phyloP scores from a whole-genome alignment of 768 basidiomycete genomes.

The Postia placenta region DNA sequence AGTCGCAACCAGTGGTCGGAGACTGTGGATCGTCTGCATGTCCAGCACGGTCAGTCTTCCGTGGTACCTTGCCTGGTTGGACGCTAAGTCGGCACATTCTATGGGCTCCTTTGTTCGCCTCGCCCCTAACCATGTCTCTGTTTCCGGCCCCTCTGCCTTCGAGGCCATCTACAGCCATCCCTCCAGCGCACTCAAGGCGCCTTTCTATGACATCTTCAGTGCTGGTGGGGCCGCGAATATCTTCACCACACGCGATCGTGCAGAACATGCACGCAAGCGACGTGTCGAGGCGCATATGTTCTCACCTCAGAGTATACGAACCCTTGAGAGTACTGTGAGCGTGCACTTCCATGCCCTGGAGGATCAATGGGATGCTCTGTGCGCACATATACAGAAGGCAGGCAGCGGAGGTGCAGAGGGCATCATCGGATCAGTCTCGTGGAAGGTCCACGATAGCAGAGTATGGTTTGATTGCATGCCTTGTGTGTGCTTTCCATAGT shows the following conservation, averaged over 20 bases:
- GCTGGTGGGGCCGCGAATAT: slow-evolving; percentile 37
- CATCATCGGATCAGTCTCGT: slow-evolving; percentile 44
- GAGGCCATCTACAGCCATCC: slow-evolving; percentile 37
- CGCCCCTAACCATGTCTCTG: slow-evolving; percentile 36
- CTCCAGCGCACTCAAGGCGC: slow-evolving; percentile 33
- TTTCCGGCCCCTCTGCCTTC: slow-evolving; percentile 36
- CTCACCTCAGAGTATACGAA: slow-evolving; percentile 68
- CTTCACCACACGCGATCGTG: slow-evolving; percentile 68
- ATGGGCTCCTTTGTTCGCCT: slow-evolving; percentile 31
- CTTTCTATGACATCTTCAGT: slow-evolving; percentile 31
- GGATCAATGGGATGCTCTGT: slow-evolving; percentile 68
- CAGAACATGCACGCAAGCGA: slow-evolving; percentile 77
- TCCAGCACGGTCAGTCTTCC: slow-evolving; percentile 30
- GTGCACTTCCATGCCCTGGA: slow-evolving; percentile 52
- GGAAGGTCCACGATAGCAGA: slow-evolving; percentile 48
- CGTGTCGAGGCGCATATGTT: slow-evolving; percentile 78
- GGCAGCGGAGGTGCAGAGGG: slow-evolving; percentile 30
- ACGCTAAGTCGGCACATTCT: too few relatives aligned
- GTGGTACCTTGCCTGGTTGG: too few relatives aligned
- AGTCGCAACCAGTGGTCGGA: slow-evolving; percentile 29
- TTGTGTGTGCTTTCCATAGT: slow-evolving; percentile 36
- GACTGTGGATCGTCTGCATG: slow-evolving; percentile 33
- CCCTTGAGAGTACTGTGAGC: slow-evolving; percentile 72
- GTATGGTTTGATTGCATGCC: slow-evolving; percentile 66
- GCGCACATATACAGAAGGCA: slow-evolving; percentile 41